Conservation (phyloP, 1,139 yeast genomes). For the Debaryomyces sp. region DNA sequence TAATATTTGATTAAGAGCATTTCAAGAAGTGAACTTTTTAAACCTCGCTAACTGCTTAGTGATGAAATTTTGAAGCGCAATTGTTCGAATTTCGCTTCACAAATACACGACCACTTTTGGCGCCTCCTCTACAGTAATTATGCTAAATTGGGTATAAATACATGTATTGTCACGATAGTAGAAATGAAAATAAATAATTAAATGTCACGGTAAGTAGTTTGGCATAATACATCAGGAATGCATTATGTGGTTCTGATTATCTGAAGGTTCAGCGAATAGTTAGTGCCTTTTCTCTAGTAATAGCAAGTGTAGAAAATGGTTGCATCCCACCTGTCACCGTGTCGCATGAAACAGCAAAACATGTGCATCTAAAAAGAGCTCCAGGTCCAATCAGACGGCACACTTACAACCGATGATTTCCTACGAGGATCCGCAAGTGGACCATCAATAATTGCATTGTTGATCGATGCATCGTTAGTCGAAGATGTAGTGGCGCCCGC, state of each 20-base stretch:
- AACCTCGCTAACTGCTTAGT: not conserved
- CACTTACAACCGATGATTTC: slow-evolving; percentile 20
- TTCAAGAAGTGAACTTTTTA: not conserved
- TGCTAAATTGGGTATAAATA: not conserved
- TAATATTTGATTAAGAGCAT: not conserved
- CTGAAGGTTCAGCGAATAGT: not conserved
- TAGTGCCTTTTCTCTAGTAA: not conserved
- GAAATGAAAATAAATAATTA: not conserved
- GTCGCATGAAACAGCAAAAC: not conserved
- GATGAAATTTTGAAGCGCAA: slow-evolving; percentile 1
- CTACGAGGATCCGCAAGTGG: slow-evolving; percentile 8
- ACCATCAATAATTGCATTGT: not conserved
- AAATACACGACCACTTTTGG: not conserved
- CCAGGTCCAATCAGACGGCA: slow-evolving; percentile 50
- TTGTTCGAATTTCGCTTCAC: not conserved
- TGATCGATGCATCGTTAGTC: not conserved
- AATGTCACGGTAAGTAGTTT: not conserved
- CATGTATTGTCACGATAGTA: not conserved
- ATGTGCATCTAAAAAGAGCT: slow-evolving; percentile 37
- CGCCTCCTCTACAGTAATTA: not conserved
- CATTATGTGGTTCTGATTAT: not conserved
- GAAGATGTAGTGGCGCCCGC: not conserved
- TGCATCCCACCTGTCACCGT: not conserved
- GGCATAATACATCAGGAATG: not conserved
- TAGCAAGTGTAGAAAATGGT: not conserved